phyloP scores from a whole-genome alignment of 306 rosid genomes.

The Quillaja saponaria region DNA sequence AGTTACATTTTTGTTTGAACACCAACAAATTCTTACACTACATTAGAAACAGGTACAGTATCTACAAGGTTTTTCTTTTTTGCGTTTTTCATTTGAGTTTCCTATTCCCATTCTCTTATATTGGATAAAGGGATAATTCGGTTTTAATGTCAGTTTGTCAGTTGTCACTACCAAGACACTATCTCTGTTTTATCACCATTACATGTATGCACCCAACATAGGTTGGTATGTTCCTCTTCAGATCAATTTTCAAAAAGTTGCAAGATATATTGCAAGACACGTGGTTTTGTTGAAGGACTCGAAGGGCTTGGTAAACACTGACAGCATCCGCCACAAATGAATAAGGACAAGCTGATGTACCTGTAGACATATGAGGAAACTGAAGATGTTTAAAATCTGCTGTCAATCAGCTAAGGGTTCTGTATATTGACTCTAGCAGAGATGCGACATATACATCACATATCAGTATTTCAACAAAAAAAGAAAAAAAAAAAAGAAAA shows the following conservation, averaged over 20 bases:
- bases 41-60: neutral
- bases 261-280: neutral
- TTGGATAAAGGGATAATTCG: too few relatives aligned
- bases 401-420: slow-evolving; percentile 13
- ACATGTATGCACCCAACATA: slow-evolving; percentile 10
- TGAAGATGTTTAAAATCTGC: slow-evolving; percentile 8
- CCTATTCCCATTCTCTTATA: neutral
- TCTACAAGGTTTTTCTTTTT: slow-evolving; percentile 6
- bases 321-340: slow-evolving; percentile 24
- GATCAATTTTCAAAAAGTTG: slow-evolving; percentile 6
- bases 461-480: too few relatives aligned
- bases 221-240: slow-evolving; percentile 20
- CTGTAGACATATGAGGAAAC: slow-evolving; percentile 31
- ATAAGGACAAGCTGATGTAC: slow-evolving; percentile 19
- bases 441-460: neutral
- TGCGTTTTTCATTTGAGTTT: slow-evolving; percentile 5
- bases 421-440: neutral
- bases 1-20: slow-evolving; percentile 14
- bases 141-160: neutral
- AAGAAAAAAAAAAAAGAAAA: too few relatives aligned
- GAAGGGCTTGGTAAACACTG: neutral
- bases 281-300: neutral
- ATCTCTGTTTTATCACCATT: neutral
- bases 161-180: neutral
- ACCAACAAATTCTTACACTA: slow-evolving; percentile 18